These are phyloP conservation scores for Teratosphaeria viscida DNA, from an alignment of 2,329 filamentous ascomycete genomes.

Conservation along the genomic window DNA sequence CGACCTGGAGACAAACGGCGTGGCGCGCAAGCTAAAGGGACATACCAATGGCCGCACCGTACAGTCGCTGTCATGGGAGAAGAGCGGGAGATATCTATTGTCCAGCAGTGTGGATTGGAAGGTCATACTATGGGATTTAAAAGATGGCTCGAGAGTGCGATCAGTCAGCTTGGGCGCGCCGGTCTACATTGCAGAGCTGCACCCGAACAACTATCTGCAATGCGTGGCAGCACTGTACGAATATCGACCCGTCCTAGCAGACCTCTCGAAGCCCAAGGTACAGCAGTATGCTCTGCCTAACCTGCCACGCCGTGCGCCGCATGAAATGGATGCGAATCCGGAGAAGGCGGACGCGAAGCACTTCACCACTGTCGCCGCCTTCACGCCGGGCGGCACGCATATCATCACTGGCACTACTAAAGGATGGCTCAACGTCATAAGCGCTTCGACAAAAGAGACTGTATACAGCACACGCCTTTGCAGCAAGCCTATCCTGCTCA, in stretches of 20 bases:
- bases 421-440: conserved; percentile 92
- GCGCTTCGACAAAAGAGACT: conserved; percentile 66
- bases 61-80: conserved; percentile 90
- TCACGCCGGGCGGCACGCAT: conserved; percentile 74
- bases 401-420: conserved; percentile 90
- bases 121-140: conserved; percentile 87
- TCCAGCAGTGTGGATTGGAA: conserved; percentile 96
- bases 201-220: conserved; percentile 75
- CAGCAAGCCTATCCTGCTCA: conserved; percentile 74
- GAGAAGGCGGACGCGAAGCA: conserved; percentile 94
- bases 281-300: conserved; percentile 68
- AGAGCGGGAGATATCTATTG: conserved; percentile 79
- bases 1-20: conserved; percentile 94
- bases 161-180: conserved; percentile 87
- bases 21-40: conserved; percentile 84
- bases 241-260: conserved; percentile 80
- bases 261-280: conserved; percentile 45
- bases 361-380: conserved; percentile 85
- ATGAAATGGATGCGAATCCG: conserved; percentile 59
- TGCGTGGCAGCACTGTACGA: conserved; percentile 92
- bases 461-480: conserved; percentile 87
- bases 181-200: conserved; percentile 90
- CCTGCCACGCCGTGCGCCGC: conserved; percentile 62
- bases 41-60: conserved; percentile 73
- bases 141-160: conserved; percentile 59